Conservation (phyloP, 768 basidiomycete genomes). For the Auriculariales sp. region DNA sequence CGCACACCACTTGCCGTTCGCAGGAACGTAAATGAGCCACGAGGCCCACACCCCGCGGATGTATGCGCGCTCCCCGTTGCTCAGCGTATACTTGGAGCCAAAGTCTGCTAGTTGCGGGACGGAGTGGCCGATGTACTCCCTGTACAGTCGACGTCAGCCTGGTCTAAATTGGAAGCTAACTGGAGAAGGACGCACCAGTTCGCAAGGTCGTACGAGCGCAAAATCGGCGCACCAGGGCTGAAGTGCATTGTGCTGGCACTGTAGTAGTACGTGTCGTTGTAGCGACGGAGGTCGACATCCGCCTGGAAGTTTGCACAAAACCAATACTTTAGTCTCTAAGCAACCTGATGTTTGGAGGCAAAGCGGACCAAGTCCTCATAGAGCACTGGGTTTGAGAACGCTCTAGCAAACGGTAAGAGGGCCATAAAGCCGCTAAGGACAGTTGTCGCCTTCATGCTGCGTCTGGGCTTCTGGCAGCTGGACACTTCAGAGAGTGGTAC, state of each 20-base stretch:
- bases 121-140: constrained; percentile 5
- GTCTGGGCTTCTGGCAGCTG: too few relatives aligned
- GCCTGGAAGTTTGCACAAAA: too few relatives aligned
- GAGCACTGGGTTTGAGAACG: constrained; percentile 5
- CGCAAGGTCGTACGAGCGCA: constrained; percentile 4
- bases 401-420: too few relatives aligned
- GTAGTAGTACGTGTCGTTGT: constrained; percentile 4
- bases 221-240: constrained; percentile 3
- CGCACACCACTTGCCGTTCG: too few relatives aligned
- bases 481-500: too few relatives aligned
- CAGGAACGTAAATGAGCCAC: constrained; percentile 1
- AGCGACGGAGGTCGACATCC: constrained; percentile 3
- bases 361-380: constrained; percentile 5
- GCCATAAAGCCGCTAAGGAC: too few relatives aligned
- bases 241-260: constrained; percentile 4
- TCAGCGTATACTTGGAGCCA: not conserved
- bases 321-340: too few relatives aligned
- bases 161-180: too few relatives aligned
- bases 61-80: constrained; percentile 3
- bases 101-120: constrained; percentile 5
- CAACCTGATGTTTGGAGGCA: too few relatives aligned
- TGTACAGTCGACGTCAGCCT: too few relatives aligned
- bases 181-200: too few relatives aligned
- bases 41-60: constrained; percentile 4
- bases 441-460: too few relatives aligned